Evolutionary conservation across 2,329 filamentous ascomycete genomes (phyloP), one percentile per base, ranked within the genome.

Genomic region (Hypomyces perniciosus): DNA sequence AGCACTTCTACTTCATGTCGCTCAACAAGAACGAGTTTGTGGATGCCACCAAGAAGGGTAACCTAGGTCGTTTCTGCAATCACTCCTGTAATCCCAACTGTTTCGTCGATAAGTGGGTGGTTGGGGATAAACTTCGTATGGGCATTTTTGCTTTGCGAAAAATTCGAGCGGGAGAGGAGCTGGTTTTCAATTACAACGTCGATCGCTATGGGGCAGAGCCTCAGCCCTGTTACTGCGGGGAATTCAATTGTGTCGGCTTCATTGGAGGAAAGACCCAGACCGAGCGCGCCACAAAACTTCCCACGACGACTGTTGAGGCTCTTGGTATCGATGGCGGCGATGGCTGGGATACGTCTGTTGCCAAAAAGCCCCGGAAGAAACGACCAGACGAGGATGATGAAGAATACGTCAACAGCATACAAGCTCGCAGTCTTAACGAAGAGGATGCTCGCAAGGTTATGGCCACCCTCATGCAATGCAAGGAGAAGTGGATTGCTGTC

Each of bases 1-100:
- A 95, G 69, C 93, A 99, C 71, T 99, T 99, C 69, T 99, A 99
- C 72, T 99, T 99, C 75, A 99, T 99, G 93, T 97, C 93, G 29
- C 83, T 99, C 55, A 95, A 84, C 65, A 95, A 95, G 68, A 88
- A 85, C 62, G 93, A 97, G 68, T 99, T 97, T 65, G 90, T 99
- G 53, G 93, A 99, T 71, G 93, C 93, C 26, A 99, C 93, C 8
- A 95, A 93, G 66, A 95, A 90, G 67, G 93, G 93, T 46, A 97
- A 97, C 60, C 80, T 99, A 5, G 93, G 91, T 46, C 85, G 93
- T 30, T 99, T 99, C 65, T 99, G 93, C 80, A 99, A 99, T 64
- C 93, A 99, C 68, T 97, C 93, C 7, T 99, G 93, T 78, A 96
- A 93, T 67, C 93, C 93, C 13, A 99, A 99, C 66, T 97, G 91